Base-by-base conservation (phyloP, 2,329 filamentous ascomycete species). In the Fusarium longipes region DNA sequence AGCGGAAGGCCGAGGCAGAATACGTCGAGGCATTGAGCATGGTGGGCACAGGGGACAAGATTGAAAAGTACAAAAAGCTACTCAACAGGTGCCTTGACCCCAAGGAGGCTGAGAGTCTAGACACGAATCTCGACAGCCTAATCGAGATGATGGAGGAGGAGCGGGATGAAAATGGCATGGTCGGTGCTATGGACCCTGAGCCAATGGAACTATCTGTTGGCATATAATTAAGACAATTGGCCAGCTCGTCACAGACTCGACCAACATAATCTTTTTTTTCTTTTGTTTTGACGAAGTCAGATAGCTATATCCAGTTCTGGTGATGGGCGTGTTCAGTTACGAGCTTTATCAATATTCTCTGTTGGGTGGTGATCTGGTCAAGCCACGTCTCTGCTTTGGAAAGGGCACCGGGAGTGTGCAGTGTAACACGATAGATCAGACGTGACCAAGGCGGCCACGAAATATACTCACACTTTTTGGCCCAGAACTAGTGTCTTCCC, bases 21-120 rank as follows among this genome's bases (percentile, higher is more conserved):
- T 92, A 93, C 65, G 87, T 92, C 38, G 84, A 88, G 49, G 89
- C 89, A 14, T 81, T 92, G 43, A 87, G 86, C 42, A 84, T 89
- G 65, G 89, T 91, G 12, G 91, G 91, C 39, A 88, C 90, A 35
- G 88, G 89, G 33, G 90, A 92, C 76, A 89, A 89, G 75, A 91
- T 91, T 67, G 89, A 89, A 70, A 88, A 89, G 75, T 95, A 94
- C 77, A 85, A 90, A 63, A 85, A 85, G 55, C 82, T 93, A 29
- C 86, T 93, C 30, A 87, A 86, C 60, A 86, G 86, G 61, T 92
- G 91, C 60, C 81, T 93, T 27, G 89, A 89, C 25, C 84, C 89
- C 17, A 84, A 87, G 68, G 89, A 91, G 48, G 83, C 83, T 57
- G 89, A 91, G 68, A 89, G 87, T 66, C 84, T 93, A 33, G 91